phyloP scores from a whole-genome alignment of 2,329 filamentous ascomycete species.

The Monosporascus sp. region DNA sequence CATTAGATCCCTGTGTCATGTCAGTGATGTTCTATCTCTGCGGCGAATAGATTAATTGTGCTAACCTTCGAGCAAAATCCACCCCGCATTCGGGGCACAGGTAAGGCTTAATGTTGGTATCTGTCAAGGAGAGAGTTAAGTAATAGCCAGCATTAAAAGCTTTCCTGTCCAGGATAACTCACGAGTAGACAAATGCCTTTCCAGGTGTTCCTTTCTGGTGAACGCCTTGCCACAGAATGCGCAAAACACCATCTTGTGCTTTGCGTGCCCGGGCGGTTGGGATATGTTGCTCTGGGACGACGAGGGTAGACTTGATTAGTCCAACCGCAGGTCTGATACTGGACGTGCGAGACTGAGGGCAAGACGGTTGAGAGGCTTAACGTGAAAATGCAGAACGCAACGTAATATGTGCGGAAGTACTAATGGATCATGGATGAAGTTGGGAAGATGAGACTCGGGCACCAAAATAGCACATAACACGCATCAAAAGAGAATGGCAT shows the following conservation, averaged over 20 bases:
- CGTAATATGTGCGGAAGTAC: too few relatives aligned
- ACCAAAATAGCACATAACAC: too few relatives aligned
- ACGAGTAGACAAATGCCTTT: constrained; percentile 49
- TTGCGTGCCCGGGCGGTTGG: too few relatives aligned
- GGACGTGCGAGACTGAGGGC: not conserved
- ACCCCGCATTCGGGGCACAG: constrained; percentile 43
- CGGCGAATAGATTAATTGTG: constrained; percentile 5
- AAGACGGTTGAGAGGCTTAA: not conserved
- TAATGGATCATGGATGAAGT: too few relatives aligned
- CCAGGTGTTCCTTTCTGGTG: constrained; percentile 51
- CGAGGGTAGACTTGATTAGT: too few relatives aligned
- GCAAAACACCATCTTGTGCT: constrained; percentile 36
- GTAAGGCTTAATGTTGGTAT: constrained; percentile 51
- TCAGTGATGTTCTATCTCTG: constrained; percentile 12
- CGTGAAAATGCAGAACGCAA: too few relatives aligned
- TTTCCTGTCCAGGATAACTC: constrained; percentile 18
- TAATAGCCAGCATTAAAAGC: not conserved
- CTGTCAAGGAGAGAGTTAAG: constrained; percentile 24
- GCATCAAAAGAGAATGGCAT: not conserved
- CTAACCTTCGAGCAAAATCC: constrained; percentile 43
- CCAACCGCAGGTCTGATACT: not conserved
- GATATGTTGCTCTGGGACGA: not conserved
- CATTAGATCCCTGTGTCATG: constrained; percentile 38
- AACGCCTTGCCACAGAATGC: constrained; percentile 50
- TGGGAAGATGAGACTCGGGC: too few relatives aligned